Percentiles rank a stretch among this genome's conserved stretches.
Evolutionary conservation across 1,139 yeast genomes (phyloP).

Genomic region (Taphrina flavorubra): DNA sequence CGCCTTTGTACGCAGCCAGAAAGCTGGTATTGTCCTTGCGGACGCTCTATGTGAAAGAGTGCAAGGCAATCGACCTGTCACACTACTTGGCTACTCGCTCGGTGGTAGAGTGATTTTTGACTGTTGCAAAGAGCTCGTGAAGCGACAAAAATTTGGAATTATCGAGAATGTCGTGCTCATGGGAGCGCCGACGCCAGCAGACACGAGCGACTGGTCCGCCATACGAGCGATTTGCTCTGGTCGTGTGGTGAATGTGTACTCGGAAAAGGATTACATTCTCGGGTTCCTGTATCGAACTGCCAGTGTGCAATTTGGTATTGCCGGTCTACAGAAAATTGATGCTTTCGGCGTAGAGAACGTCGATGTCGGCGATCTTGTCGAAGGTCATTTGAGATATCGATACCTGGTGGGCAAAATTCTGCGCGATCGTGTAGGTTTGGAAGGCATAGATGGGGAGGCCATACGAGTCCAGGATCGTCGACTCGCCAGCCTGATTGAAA

Average conservation of each 20-base stretch:
- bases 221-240: slow-evolving; percentile 92
- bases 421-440: slow-evolving; percentile 37
- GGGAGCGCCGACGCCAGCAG: slow-evolving; percentile 86
- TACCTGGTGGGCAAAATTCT: slow-evolving; percentile 39
- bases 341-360: slow-evolving; percentile 74
- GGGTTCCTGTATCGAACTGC: slow-evolving; percentile 96
- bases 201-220: slow-evolving; percentile 74
- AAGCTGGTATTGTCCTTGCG: slow-evolving; percentile 64
- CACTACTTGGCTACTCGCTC: slow-evolving; percentile 88
- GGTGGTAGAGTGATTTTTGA: slow-evolving; percentile 94
- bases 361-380: slow-evolving; percentile 84
- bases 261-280: slow-evolving; percentile 92
- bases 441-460: slow-evolving; percentile 33
- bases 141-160: slow-evolving; percentile 81
- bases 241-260: slow-evolving; percentile 84
- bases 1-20: slow-evolving; percentile 80
- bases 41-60: slow-evolving; percentile 87
- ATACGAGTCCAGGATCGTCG: slow-evolving; percentile 22
- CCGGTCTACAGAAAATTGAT: slow-evolving; percentile 82
- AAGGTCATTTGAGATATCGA: slow-evolving; percentile 76
- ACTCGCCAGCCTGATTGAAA: slow-evolving; percentile 16
- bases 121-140: slow-evolving; percentile 81
- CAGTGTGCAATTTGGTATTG: slow-evolving; percentile 89
- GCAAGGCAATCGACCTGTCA: slow-evolving; percentile 92
- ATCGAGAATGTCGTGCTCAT: slow-evolving; percentile 86